Percentiles rank a stretch among this genome's conserved stretches.
Evolutionary conservation across 305 asterid species (phyloP).

Genomic region (Nicotiana rustica): DNA sequence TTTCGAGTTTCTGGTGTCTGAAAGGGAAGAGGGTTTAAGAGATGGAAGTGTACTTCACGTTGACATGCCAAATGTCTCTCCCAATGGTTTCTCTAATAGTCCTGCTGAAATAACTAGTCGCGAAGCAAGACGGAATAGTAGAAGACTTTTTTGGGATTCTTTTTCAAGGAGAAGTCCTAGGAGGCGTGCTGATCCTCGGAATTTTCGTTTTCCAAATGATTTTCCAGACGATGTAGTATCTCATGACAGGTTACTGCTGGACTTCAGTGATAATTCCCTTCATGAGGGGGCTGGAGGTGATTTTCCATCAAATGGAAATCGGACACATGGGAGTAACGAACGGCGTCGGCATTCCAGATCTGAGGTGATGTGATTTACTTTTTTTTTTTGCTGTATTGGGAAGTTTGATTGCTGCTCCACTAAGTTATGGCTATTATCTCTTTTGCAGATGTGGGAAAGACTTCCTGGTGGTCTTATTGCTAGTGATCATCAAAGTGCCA

Average conservation of each 20-base stretch:
- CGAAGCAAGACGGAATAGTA: conserved; percentile 71
- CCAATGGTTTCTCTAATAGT: conserved; percentile 53
- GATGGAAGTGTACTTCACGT: conserved; percentile 62
- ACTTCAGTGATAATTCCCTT: conserved; percentile 59
- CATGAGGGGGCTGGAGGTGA: conserved; percentile 64
- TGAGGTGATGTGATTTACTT: conserved; percentile 61
- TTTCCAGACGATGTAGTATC: conserved; percentile 58
- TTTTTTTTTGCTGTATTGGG: conserved; percentile 10
- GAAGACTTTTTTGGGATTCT: conserved; percentile 92
- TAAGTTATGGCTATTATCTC: conserved; percentile 34
- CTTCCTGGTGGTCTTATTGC: conserved; percentile 61
- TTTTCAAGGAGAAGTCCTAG: conserved; percentile 79
- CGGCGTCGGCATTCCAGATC: conserved; percentile 69
- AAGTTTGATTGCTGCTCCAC: conserved; percentile 29
- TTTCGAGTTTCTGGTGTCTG: conserved; percentile 60
- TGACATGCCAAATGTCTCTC: conserved; percentile 62
- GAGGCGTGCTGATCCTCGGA: conserved; percentile 63
- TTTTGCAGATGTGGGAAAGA: conserved; percentile 73
- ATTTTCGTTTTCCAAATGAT: conserved; percentile 54
- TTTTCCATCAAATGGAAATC: conserved; percentile 53
- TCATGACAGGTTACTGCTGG: conserved; percentile 70
- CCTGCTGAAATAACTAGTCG: conserved; percentile 63
- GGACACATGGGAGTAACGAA: conserved; percentile 56
- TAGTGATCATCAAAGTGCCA: conserved; percentile 51
- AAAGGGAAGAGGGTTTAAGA: conserved; percentile 63